A percentile compares a stretch with the other conserved stretches of the same genome.
Conservation (phyloP, 768 basidiomycete species). For the Suillus luteus region DNA sequence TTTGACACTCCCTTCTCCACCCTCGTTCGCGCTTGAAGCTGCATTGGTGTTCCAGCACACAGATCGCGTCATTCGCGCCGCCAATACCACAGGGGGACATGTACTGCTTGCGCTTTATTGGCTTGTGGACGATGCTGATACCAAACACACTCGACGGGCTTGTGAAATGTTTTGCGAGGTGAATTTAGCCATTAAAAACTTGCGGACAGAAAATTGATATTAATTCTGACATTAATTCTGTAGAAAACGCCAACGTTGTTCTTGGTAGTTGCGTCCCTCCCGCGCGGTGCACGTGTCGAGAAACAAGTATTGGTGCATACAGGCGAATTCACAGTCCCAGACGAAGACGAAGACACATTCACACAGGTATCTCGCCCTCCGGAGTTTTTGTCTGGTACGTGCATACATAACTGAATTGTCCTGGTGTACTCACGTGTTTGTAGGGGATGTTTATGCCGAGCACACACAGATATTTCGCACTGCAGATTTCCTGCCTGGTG, state of each 20-base stretch:
- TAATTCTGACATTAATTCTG: slow-evolving; percentile 9
- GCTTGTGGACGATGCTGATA: slow-evolving; percentile 47
- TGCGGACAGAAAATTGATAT: not conserved
- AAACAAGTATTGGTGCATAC: slow-evolving; percentile 77
- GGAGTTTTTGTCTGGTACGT: slow-evolving; percentile 42
- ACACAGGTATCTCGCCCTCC: slow-evolving; percentile 39
- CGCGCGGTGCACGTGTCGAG: slow-evolving; percentile 72
- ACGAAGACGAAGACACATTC: slow-evolving; percentile 49
- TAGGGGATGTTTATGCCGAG: not conserved
- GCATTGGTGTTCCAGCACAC: slow-evolving; percentile 84
- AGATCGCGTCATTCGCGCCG: slow-evolving; percentile 56
- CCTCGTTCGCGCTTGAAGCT: slow-evolving; percentile 56
- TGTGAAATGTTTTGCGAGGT: slow-evolving; percentile 32
- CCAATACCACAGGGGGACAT: slow-evolving; percentile 61
- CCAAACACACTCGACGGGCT: slow-evolving; percentile 43
- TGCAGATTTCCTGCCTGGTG: slow-evolving; percentile 47
- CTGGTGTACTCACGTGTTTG: not conserved
- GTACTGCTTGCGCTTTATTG: slow-evolving; percentile 73
- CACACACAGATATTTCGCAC: slow-evolving; percentile 29
- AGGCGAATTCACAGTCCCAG: slow-evolving; percentile 49
- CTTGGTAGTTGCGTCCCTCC: slow-evolving; percentile 61
- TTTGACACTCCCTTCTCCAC: slow-evolving; percentile 59
- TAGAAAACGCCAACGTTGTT: slow-evolving; percentile 54
- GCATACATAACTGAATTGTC: not conserved
- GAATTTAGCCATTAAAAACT: not conserved